Percentiles rank a stretch among this genome's conserved stretches.
Conservation (phyloP, 768 basidiomycete species). For the Tricholoma bakamatsutake region DNA sequence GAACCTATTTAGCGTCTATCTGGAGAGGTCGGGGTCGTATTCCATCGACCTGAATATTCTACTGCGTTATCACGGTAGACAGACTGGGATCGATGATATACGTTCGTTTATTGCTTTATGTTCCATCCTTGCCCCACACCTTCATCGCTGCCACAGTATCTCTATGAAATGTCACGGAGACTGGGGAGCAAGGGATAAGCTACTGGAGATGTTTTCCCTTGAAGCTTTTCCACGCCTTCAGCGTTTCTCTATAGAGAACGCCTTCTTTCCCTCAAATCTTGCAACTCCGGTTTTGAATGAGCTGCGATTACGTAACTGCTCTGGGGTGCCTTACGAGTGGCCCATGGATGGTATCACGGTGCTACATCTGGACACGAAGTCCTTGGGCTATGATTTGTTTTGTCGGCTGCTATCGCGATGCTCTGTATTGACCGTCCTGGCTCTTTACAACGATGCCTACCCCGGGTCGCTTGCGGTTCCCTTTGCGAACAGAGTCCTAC, state of each 20-base stretch:
- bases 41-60: not conserved
- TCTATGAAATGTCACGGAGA: not conserved
- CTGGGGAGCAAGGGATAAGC: not conserved
- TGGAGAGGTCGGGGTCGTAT: not conserved
- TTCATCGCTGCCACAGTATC: slow-evolving; percentile 1
- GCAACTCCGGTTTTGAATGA: not conserved
- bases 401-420: not conserved
- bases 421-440: not conserved
- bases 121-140: not conserved
- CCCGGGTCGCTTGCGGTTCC: not conserved
- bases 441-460: not conserved
- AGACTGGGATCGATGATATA: not conserved
- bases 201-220: not conserved
- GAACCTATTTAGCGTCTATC: not conserved
- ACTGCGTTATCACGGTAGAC: not conserved
- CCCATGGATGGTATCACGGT: not conserved
- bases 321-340: not conserved
- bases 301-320: not conserved
- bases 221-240: not conserved
- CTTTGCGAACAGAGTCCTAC: not conserved
- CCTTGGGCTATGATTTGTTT: not conserved
- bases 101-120: not conserved
- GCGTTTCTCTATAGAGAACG: not conserved
- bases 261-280: not conserved
- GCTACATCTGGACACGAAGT: not conserved